Evolutionary conservation across 2,329 filamentous ascomycete genomes (phyloP).

Genomic region (Sporothrix protearum): DNA sequence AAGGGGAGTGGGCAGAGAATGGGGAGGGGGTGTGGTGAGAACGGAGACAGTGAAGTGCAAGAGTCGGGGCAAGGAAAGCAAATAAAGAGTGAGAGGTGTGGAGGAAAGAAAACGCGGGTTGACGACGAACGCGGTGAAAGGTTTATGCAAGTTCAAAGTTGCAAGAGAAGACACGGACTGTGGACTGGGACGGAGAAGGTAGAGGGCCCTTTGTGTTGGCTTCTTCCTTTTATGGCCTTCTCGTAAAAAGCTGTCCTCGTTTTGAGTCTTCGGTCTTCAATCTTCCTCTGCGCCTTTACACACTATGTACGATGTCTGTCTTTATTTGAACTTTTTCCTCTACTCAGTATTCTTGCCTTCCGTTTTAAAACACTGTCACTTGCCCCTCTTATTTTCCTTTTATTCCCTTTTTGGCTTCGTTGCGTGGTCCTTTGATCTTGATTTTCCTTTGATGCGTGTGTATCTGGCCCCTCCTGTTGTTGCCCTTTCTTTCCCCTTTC

Average conservation of each 20-base stretch:
- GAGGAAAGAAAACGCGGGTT: background rate
- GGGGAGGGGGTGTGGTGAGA: background rate
- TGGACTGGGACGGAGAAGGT: background rate
- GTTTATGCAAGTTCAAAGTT: background rate
- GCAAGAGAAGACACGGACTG: background rate
- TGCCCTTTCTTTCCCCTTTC: background rate
- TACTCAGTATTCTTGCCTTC: background rate
- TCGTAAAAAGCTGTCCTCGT: background rate
- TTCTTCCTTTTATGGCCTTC: background rate
- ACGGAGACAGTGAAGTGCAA: background rate
- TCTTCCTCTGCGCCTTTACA: background rate
- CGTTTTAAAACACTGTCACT: background rate
- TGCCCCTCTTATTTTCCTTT: constrained; percentile 13
- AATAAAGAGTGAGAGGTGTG: background rate
- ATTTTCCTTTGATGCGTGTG: background rate
- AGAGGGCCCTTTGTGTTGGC: background rate
- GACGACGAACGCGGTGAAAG: background rate
- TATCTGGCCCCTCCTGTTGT: background rate
- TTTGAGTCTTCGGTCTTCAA: background rate
- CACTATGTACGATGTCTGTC: no score
- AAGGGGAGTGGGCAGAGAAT: constrained; percentile 1
- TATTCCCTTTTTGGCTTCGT: background rate
- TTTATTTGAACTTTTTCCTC: background rate
- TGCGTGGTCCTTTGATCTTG: constrained; percentile 1
- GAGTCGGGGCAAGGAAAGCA: background rate